Conservation (phyloP, 129 eudicot species). For the Chrysanthemum lavandulifolium region DNA sequence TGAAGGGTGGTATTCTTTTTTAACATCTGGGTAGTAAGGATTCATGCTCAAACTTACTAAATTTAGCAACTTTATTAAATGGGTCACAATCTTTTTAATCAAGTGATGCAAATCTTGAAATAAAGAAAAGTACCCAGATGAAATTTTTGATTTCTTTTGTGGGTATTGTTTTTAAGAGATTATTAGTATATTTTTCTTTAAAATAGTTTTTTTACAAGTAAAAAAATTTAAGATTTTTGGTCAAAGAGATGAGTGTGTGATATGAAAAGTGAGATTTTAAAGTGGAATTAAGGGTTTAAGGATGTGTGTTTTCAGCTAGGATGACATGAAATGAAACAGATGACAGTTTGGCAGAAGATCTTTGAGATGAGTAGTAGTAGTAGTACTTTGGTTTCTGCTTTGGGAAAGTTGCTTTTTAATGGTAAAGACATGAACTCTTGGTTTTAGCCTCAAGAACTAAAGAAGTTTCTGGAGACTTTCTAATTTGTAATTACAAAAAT, state of each 20-base stretch:
- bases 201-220: background rate
- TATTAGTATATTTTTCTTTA: background rate
- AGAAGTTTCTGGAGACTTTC: conserved; percentile 37
- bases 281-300: conserved; percentile 15
- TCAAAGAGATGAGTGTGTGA: conserved; percentile 27
- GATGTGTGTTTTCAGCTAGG: conserved; percentile 11
- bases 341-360: conserved; percentile 33
- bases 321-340: conserved; percentile 31
- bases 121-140: conserved; percentile 11
- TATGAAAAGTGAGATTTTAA: conserved; percentile 8
- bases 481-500: background rate
- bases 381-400: conserved; percentile 40
- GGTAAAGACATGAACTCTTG: conserved; percentile 29
- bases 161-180: conserved; percentile 11
- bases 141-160: background rate
- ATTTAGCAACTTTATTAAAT: background rate
- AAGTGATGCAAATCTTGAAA: background rate
- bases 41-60: conserved; percentile 40
- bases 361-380: conserved; percentile 18
- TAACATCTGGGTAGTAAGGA: conserved; percentile 42
- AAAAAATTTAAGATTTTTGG: conserved; percentile 8
- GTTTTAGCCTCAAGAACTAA: conserved; percentile 27
- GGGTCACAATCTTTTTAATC: conserved; percentile 23
- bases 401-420: conserved; percentile 46
- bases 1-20: conserved; percentile 57